Percentiles rank a stretch among this genome's conserved stretches.
These are phyloP conservation scores for Aspergillus cejpii DNA, from an alignment of 2,329 filamentous ascomycete genomes.

Conservation along the genomic window DNA sequence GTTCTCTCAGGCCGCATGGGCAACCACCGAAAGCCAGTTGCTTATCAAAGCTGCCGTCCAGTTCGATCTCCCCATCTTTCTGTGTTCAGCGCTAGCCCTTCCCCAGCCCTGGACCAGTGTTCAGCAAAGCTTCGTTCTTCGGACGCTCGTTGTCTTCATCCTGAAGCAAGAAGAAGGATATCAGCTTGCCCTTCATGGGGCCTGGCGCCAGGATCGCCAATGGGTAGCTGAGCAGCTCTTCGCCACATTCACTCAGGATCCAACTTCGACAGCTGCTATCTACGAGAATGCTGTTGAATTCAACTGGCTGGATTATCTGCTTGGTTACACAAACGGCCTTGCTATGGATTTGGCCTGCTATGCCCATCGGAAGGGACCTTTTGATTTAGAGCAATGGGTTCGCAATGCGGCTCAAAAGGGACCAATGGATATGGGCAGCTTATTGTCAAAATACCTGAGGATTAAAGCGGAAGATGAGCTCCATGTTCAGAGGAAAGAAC, in stretches of 20 bases:
- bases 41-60: constrained; percentile 58
- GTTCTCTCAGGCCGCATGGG: constrained; percentile 52
- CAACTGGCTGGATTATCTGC: constrained; percentile 74
- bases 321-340: constrained; percentile 73
- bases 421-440: constrained; percentile 60
- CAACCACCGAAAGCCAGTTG: constrained; percentile 49
- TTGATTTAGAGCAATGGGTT: constrained; percentile 77
- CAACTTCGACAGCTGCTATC: constrained; percentile 60
- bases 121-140: constrained; percentile 45
- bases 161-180: constrained; percentile 69
- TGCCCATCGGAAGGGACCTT: constrained; percentile 70
- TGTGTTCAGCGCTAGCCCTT: constrained; percentile 45
- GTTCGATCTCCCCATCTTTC: constrained; percentile 44
- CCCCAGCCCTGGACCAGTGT: constrained; percentile 46
- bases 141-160: constrained; percentile 70
- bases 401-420: constrained; percentile 60
- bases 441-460: constrained; percentile 71
- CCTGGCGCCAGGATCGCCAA: constrained; percentile 83
- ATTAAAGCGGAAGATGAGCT: constrained; percentile 80
- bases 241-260: constrained; percentile 64
- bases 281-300: constrained; percentile 76
- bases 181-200: constrained; percentile 81
- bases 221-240: constrained; percentile 80
- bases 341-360: constrained; percentile 80
- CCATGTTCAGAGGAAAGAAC: constrained; percentile 63